These are phyloP conservation scores for Tulasnella sp. DNA, from an alignment of 768 basidiomycete genomes.

Conservation along the genomic window DNA sequence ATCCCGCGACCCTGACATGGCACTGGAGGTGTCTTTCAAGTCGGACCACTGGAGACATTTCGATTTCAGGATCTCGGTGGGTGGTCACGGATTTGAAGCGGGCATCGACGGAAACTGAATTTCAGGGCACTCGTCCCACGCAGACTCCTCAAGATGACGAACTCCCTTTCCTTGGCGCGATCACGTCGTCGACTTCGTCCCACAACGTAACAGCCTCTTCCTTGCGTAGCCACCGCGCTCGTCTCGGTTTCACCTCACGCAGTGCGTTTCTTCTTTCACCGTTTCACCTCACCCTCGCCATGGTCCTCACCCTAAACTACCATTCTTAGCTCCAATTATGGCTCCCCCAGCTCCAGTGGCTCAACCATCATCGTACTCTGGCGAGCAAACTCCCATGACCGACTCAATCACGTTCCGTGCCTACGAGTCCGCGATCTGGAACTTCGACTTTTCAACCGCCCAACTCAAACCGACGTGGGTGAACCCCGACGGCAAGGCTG, in stretches of 20 bases:
- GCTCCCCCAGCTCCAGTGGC: background rate
- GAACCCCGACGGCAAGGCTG: background rate
- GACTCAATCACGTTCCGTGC: background rate
- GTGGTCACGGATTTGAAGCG: background rate
- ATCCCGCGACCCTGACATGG: background rate
- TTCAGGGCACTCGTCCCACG: background rate
- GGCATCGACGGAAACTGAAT: background rate
- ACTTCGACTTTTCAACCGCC: conserved; percentile 8
- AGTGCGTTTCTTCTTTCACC: background rate
- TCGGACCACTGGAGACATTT: background rate
- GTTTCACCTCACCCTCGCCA: background rate
- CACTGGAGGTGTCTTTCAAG: conserved; percentile 6
- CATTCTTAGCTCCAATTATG: background rate
- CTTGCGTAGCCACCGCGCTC: background rate
- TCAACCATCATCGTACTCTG: background rate
- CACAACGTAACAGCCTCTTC: background rate
- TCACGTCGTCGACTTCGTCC: background rate
- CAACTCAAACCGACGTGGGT: conserved; percentile 6
- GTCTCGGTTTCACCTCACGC: background rate
- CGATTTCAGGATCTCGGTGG: conserved; percentile 5
- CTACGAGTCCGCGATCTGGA: conserved; percentile 14
- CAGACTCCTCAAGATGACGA: conserved; percentile 16
- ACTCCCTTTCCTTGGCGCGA: conserved; percentile 2
- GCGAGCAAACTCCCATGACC: background rate
- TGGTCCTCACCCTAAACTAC: background rate